Base-by-base conservation (phyloP, 2,329 filamentous ascomycete species). In the Rutstroemia sp. region DNA sequence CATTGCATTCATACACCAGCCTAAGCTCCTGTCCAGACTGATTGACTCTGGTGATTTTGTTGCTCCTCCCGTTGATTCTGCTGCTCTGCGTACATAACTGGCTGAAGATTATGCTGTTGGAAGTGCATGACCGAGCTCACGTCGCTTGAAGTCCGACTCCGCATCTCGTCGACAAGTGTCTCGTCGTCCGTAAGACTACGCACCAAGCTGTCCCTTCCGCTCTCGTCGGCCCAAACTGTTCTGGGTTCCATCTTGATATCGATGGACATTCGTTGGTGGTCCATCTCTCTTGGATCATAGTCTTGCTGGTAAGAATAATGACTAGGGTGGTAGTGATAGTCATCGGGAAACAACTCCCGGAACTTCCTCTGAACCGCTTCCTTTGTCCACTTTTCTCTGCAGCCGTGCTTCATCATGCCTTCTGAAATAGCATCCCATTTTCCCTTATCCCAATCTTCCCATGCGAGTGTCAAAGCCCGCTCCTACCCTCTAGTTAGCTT, bases 311-410 rank as follows among this genome's bases (percentile, higher is more conserved):
- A 34, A 34, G 30, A 34, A 34, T 34, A 34, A 12, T 50, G 46
- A n/a, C 27, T 49, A 50, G 6, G 49, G 30, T 21, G 8, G 21
- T 44, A 17, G 14, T 30, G 39, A 27, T 51, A 48, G 19, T 39
- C 42, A 12, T 55, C 27, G 6, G 52, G 56, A 48, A 65, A 62
- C 42, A 69, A 58, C 55, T 71, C 68, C 23, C 65, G 63, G 64
- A 64, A 72, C 42, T 70, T 71, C 53, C 64, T 67, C 56, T 69
- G 64, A 7, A 67, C 65, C 4, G 66, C 65, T 34, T 66, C 65
- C n/a, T 64, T 64, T 3, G 68, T 66, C 61, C 70, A 71, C 54
- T 67, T 68, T 42, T 68, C 64, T 39, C 63, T 61, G 44, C 64
- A 64, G 16, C 68, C 70, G 60, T 68, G 61, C 48, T 67, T 68